Percentiles rank a stretch among this genome's conserved stretches.
Evolutionary conservation across 805 yeast genomes (phyloP).

Genomic region (Vanderwaltozyma yarrowii): DNA sequence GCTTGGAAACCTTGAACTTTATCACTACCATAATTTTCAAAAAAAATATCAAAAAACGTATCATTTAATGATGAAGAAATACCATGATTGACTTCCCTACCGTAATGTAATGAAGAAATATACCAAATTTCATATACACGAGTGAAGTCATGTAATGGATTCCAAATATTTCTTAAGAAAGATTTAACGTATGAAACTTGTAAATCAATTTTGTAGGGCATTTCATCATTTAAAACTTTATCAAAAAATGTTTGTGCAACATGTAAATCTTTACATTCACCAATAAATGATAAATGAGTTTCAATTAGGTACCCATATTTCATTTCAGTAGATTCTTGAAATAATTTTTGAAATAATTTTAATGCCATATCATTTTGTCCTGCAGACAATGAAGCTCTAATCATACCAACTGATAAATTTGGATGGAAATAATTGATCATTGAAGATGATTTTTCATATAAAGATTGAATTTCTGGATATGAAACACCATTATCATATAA

Average conservation of each 20-base stretch:
- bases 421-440: conserved; percentile 19
- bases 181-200: conserved; percentile 61
- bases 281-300: conserved; percentile 66
- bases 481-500: conserved; percentile 45
- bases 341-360: conserved; percentile 45
- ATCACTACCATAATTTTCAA: conserved; percentile 39
- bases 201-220: conserved; percentile 58
- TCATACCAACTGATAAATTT: conserved; percentile 54
- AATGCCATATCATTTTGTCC: conserved; percentile 55
- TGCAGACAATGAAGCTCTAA: conserved; percentile 53
- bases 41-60: conserved; percentile 53
- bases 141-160: conserved; percentile 42
- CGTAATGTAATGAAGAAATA: conserved; percentile 43
- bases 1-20: conserved; percentile 40
- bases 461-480: conserved; percentile 45
- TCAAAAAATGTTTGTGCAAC: conserved; percentile 63
- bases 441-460: conserved; percentile 36
- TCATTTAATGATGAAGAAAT: conserved; percentile 61
- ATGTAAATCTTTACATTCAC: conserved; percentile 54
- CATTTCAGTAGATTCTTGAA: conserved; percentile 22
- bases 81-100: conserved; percentile 44
- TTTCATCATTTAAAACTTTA: conserved; percentile 51
- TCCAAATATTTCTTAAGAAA: conserved; percentile 48
- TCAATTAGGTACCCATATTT: conserved; percentile 42
- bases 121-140: conserved; percentile 49